Evolutionary conservation across 257 asterid species (phyloP).

Genomic region (Scutellaria galericulata): DNA sequence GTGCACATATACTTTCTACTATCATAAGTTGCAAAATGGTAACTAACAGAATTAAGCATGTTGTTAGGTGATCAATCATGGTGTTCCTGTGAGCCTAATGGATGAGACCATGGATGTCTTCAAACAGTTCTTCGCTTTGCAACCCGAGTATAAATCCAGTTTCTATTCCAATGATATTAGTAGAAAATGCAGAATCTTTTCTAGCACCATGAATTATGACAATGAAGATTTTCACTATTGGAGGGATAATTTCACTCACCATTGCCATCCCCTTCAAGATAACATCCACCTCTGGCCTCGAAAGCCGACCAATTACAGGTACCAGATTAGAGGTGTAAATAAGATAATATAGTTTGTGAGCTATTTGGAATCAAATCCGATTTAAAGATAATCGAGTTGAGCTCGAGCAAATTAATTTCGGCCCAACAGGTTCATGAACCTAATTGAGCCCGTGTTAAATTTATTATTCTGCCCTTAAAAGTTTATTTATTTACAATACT

Average conservation of each 20-base stretch:
- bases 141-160: constrained; percentile 47
- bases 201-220: constrained; percentile 58
- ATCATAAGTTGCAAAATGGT: neutral
- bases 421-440: no score
- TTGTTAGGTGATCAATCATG: constrained; percentile 64
- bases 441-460: no score
- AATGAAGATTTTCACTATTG: constrained; percentile 57
- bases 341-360: no score
- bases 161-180: constrained; percentile 42
- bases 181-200: constrained; percentile 52
- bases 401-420: no score
- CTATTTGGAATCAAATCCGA: no score
- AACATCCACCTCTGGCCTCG: constrained; percentile 57
- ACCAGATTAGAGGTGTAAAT: neutral
- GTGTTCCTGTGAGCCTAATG: constrained; percentile 46
- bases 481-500: no score
- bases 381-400: no score
- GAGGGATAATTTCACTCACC: constrained; percentile 71
- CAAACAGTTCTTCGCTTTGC: constrained; percentile 51
- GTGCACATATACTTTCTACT: no score
- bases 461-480: no score
- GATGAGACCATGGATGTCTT: constrained; percentile 52
- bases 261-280: constrained; percentile 58
- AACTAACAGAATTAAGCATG: neutral
- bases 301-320: constrained; percentile 60